Evolutionary conservation across 495 filamentous ascomycete genomes (phyloP), one percentile per base, ranked within the genome.

Genomic region (Xylaria castorea): DNA sequence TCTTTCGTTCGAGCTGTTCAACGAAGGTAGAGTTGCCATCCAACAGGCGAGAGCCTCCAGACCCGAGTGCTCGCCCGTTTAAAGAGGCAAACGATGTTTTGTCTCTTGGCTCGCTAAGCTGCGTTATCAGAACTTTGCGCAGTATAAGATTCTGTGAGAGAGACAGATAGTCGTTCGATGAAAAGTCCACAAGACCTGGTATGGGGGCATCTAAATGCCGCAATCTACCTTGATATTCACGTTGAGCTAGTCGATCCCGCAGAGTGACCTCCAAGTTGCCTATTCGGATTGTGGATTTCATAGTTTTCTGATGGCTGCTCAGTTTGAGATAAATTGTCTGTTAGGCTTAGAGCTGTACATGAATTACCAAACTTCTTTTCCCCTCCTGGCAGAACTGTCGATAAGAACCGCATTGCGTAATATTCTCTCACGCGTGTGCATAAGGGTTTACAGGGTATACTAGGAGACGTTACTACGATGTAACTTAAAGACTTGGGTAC

Each of bases 1-100:
- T 89, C 16, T 84, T 85, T 0, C 70, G 70, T 76, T 95, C 93
- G 3, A 95, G 83, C 0, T 81, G 74, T 74, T 93, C 91, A 0
- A 89, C 87, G 73, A 90, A 91, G 0, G 74, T 44, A 0, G 89
- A 92, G 80, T 94, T 95, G 6, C 93, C 93, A 78, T 94, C 89
- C 0, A 91, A 81, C 0, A 92, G 83, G 6, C 90, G 84, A 1
- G 89, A 91, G 27, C 89, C 90, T 11, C 86, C 84, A n/a, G 84
- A 87, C 40, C 89, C 89, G 7, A 90, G 40, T 68, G 34, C 18
- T 57, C 66, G 66, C 32, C 50, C 27, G 22, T 42, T 68, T 20
- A 34, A 57, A 57, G 50, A 27, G 12, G 36, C 14, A 1, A 18
- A 22, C 18, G 66, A 14, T 25, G 18, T 30, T 30, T 38, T 5